Evolutionary conservation across 2,329 filamentous ascomycete genomes (phyloP).

Genomic region (Aspergillus sp.): DNA sequence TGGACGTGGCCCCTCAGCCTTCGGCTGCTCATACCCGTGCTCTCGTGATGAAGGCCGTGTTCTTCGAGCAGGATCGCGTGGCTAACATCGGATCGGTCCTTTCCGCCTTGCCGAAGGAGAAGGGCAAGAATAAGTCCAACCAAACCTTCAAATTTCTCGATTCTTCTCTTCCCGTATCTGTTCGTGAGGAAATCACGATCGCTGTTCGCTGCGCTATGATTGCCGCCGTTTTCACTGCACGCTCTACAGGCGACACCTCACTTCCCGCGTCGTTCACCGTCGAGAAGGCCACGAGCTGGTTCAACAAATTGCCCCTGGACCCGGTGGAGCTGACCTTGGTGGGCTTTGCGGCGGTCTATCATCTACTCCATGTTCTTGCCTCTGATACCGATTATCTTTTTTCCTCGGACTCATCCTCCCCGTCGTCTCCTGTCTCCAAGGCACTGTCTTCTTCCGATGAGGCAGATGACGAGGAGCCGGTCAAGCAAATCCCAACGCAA

Average conservation of each 20-base stretch:
- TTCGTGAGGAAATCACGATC: slow-evolving; percentile 54
- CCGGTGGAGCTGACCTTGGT: slow-evolving; percentile 43
- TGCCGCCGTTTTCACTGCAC: slow-evolving; percentile 49
- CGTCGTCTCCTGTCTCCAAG: slow-evolving; percentile 26
- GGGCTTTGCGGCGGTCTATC: slow-evolving; percentile 43
- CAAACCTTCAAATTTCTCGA: slow-evolving; percentile 50
- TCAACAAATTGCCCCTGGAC: slow-evolving; percentile 43
- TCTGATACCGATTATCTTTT: slow-evolving; percentile 41
- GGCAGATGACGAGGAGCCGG: slow-evolving; percentile 24
- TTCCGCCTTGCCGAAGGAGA: slow-evolving; percentile 49
- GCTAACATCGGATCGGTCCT: slow-evolving; percentile 54
- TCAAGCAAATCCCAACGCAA: slow-evolving; percentile 18
- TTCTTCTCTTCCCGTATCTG: slow-evolving; percentile 52
- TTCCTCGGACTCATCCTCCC: slow-evolving; percentile 32
- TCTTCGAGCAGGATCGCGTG: slow-evolving; percentile 54
- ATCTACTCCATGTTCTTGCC: slow-evolving; percentile 41
- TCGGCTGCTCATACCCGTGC: slow-evolving; percentile 66
- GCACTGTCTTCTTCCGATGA: slow-evolving; percentile 23
- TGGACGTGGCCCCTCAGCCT: slow-evolving; percentile 72
- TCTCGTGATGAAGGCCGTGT: slow-evolving; percentile 58
- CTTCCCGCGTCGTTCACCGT: slow-evolving; percentile 38
- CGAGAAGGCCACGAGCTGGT: slow-evolving; percentile 43
- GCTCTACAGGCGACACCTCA: slow-evolving; percentile 31
- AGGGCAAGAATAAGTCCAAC: slow-evolving; percentile 28
- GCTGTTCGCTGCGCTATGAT: slow-evolving; percentile 62